Evolutionary conservation across 129 eudicot genomes (phyloP), one percentile per base, ranked within the genome.

Genomic region (Helichrysum umbraculigerum): DNA sequence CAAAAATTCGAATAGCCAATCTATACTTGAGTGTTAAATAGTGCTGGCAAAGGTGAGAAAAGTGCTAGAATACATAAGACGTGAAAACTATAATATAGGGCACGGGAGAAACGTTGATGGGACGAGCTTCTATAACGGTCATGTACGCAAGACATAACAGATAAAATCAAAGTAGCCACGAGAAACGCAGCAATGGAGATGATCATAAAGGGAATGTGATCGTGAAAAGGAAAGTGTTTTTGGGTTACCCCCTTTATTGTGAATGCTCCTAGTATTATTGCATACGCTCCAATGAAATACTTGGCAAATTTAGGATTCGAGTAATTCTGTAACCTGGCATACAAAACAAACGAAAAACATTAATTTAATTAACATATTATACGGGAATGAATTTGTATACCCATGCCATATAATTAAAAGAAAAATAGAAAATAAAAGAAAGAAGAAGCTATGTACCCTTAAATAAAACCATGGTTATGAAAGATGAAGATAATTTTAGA

Each of bases 1-100:
- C 3, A n/a, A 1, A 3, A 3, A 3, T 1, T 1, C 3, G 32
- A 1, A 30, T 3, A 1, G 3, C 1, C 3, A 3, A 3, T 44
- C n/a, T n/a, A n/a, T n/a, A n/a, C n/a, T n/a, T n/a, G 58, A 51
- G 21, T 20, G 19, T 4, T 16, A 1, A 16, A 16, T 16, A 51
- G 9, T 3, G 9, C 1, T 25, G 33, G 66, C 29, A 59, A 7
- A 59, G 9, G 5, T 10, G 12, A 59, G 4, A 7, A 20, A 20
- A 59, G 4, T 59, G 29, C 66, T 17, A 59, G 4, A 22, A 59
- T 8, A 14, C 65, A 22, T 11, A 59, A 59, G 65, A 59, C 22
- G 32, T 59, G 6, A 59, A 6, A 59, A 21, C 0, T 10, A 20
- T 22, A 21, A 19, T 20, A 5, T 22, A 59, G 7, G 66, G 21